phyloP scores from a whole-genome alignment of 1,284 basidiomycete genomes.

The Sporisorium graminicola region DNA sequence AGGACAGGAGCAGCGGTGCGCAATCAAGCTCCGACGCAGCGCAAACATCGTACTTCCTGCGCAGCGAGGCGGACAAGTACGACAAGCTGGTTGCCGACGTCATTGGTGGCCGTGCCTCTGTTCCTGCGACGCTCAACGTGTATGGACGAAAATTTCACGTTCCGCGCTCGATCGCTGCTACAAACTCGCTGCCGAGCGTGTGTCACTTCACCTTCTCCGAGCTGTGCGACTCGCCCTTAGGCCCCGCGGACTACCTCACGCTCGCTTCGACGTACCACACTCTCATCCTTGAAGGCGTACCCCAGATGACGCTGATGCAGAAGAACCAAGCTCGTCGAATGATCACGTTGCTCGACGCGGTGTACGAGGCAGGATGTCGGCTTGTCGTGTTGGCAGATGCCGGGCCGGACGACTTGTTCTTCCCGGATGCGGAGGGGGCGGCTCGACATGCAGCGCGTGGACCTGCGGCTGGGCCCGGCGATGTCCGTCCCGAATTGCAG shows the following conservation, averaged over 20 bases:
- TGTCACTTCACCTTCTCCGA: slow-evolving; percentile 76
- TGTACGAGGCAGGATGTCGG: slow-evolving; percentile 72
- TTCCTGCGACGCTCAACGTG: slow-evolving; percentile 68
- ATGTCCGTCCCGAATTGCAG: slow-evolving; percentile 33
- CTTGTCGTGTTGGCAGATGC: slow-evolving; percentile 72
- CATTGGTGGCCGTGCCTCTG: slow-evolving; percentile 18
- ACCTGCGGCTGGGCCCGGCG: slow-evolving; percentile 39
- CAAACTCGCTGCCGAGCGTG: slow-evolving; percentile 63
- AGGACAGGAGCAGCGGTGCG: not conserved
- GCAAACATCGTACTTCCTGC: slow-evolving; percentile 49
- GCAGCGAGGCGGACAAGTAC: slow-evolving; percentile 46
- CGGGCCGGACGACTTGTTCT: slow-evolving; percentile 75
- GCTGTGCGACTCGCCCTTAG: slow-evolving; percentile 78
- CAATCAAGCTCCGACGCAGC: not conserved
- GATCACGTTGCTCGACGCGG: slow-evolving; percentile 80
- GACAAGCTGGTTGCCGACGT: slow-evolving; percentile 14
- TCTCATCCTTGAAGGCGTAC: slow-evolving; percentile 76
- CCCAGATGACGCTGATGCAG: slow-evolving; percentile 74
- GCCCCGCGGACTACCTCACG: slow-evolving; percentile 79
- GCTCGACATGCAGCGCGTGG: slow-evolving; percentile 41
- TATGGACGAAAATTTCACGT: slow-evolving; percentile 74
- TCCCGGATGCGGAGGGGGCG: slow-evolving; percentile 71
- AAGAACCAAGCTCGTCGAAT: slow-evolving; percentile 81
- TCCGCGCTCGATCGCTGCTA: slow-evolving; percentile 71
- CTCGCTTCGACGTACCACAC: slow-evolving; percentile 76